Base-by-base conservation (phyloP, 2,329 filamentous ascomycete genomes). In the Fusarium beomiforme region DNA sequence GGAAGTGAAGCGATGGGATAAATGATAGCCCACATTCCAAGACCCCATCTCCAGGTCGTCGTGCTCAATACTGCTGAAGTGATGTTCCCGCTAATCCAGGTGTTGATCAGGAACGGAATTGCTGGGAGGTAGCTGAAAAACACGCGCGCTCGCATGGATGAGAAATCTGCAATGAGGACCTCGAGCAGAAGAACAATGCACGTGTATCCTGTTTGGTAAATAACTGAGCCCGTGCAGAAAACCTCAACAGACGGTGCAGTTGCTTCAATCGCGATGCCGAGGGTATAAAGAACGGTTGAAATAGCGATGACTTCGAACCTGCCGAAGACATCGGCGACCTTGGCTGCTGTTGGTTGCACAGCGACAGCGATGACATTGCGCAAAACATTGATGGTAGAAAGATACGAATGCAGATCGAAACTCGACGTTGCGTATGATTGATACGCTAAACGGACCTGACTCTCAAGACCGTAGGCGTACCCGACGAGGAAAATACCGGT, bases 11-110 rank as follows among this genome's bases (percentile, higher is more conserved):
- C 86, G 11, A 88, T 80, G 2, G 89, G 86, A 73, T 88, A 90
- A 53, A 90, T 88, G 67, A 91, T 86, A 49, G 83, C 84, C 83
- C 87, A 91, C 88, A 91, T 91, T 69, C 88, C 89, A 26, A 89
- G 83, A 17, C 89, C 89, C 88, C 88, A 91, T 63, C 84, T 79
- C 89, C 89, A 91, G 3, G 81, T 85, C 0, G 86, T 87, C 4
- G 75, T 76, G 1, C 61, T 72, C 23, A 90, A 74, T 1, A 90
- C 86, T 0, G 86, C 83, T 0, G 78, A 75, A 0, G 87, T 85
- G 53, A 91, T 79, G 67, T 88, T 85, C 23, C 89, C 89, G 66
- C 87, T 87, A 17, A 91, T 83, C 89, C 89, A 91, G 1, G 89
- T 89, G 73, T 91, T 91, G 77, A 89, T 82, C 46, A 90, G 75